These are phyloP conservation scores for Paraconiothyrium sp. DNA, from an alignment of 2,329 filamentous ascomycete species.

Conservation along the genomic window DNA sequence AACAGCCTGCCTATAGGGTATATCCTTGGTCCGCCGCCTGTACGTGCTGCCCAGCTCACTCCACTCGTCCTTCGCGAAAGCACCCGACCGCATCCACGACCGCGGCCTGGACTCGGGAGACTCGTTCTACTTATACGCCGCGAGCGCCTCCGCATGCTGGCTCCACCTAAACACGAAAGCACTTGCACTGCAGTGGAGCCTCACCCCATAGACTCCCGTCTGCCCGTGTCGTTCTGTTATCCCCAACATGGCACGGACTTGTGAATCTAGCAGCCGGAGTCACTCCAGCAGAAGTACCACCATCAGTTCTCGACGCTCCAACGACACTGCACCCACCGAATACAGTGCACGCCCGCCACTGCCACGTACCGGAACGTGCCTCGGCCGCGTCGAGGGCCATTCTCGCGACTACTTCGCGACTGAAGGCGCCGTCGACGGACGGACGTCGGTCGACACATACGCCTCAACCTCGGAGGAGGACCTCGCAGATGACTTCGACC, in stretches of 20 bases:
- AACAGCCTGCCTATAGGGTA: slow-evolving; percentile 11
- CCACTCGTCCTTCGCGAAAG: slow-evolving; percentile 13
- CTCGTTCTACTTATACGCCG: slow-evolving; percentile 19
- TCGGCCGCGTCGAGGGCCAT: slow-evolving; percentile 40
- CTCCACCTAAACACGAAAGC: slow-evolving; percentile 15
- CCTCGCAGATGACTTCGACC: slow-evolving; percentile 56
- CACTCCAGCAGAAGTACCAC: slow-evolving; percentile 45
- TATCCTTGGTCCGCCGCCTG: slow-evolving; percentile 21
- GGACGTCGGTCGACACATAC: slow-evolving; percentile 80
- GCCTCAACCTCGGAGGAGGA: slow-evolving; percentile 76
- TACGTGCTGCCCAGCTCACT: slow-evolving; percentile 17
- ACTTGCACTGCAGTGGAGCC: slow-evolving; percentile 15
- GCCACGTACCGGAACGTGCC: slow-evolving; percentile 42
- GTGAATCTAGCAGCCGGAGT: slow-evolving; percentile 44
- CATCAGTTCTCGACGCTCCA: slow-evolving; percentile 41
- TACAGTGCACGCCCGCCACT: slow-evolving; percentile 44
- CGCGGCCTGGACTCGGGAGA: slow-evolving; percentile 20
- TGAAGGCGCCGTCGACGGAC: slow-evolving; percentile 34
- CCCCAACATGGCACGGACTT: slow-evolving; percentile 42
- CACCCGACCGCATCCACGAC: slow-evolving; percentile 12
- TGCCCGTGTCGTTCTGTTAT: slow-evolving; percentile 3
- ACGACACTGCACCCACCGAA: slow-evolving; percentile 47
- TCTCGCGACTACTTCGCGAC: slow-evolving; percentile 34
- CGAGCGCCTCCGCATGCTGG: slow-evolving; percentile 21
- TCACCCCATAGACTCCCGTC: slow-evolving; percentile 14